Conservation (phyloP, 2,329 filamentous ascomycete species). For the Amauroascus niger region DNA sequence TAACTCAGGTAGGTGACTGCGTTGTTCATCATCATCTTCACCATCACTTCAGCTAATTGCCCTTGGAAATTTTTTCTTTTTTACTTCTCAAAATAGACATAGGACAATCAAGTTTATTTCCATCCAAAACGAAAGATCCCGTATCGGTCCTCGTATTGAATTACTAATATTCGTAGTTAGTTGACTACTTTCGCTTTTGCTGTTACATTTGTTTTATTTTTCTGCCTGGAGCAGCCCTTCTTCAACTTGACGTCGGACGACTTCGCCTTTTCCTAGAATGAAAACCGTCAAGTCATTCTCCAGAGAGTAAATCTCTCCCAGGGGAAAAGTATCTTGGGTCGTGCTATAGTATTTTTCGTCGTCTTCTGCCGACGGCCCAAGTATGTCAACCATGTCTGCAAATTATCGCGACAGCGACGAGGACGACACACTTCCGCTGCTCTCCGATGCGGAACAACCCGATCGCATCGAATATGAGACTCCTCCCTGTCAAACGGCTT, state of each 20-base stretch:
- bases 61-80: too few species aligned
- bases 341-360: not conserved
- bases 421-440: constrained; percentile 8
- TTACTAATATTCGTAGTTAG: not conserved
- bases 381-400: not conserved
- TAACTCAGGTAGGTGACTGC: too few species aligned
- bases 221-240: not conserved
- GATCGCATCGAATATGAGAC: not conserved
- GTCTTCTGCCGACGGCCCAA: not conserved
- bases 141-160: not conserved
- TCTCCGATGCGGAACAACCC: not conserved
- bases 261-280: too few species aligned
- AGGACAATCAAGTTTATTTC: too few species aligned
- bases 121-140: too few species aligned
- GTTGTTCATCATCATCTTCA: too few species aligned
- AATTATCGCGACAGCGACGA: constrained; percentile 4
- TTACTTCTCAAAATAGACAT: too few species aligned
- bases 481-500: not conserved
- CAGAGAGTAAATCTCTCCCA: not conserved
- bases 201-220: not conserved
- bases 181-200: not conserved
- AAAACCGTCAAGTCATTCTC: not conserved
- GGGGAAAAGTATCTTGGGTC: too few species aligned
- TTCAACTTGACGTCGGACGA: not conserved
- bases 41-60: too few species aligned